phyloP scores from a whole-genome alignment of 768 basidiomycete species.

The Chalciporus pseudorubinellus region DNA sequence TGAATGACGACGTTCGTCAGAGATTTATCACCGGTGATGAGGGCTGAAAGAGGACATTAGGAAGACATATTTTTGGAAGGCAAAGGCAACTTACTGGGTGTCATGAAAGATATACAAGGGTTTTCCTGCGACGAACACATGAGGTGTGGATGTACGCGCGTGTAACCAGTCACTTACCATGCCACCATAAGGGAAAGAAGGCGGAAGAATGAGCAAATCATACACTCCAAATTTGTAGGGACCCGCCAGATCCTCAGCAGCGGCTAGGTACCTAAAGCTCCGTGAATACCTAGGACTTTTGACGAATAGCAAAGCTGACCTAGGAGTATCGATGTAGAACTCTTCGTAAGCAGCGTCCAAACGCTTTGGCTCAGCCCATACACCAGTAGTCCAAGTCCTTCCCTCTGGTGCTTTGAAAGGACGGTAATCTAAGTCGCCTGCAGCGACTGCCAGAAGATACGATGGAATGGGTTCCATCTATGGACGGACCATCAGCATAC shows the following conservation, averaged over 20 bases:
- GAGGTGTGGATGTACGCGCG: neutral
- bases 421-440: constrained; percentile 76
- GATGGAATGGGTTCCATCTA: constrained; percentile 85
- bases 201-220: constrained; percentile 84
- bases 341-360: constrained; percentile 81
- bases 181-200: constrained; percentile 91
- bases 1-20: constrained; percentile 89
- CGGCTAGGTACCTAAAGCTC: constrained; percentile 75
- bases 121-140: constrained; percentile 61
- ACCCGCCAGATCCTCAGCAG: constrained; percentile 67
- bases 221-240: constrained; percentile 86
- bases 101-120: constrained; percentile 82
- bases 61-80: neutral
- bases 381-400: constrained; percentile 75
- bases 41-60: constrained; percentile 40
- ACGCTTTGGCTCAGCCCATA: constrained; percentile 89
- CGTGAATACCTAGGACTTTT: rapidly evolving
- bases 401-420: constrained; percentile 58
- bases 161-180: constrained; percentile 47
- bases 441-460: constrained; percentile 90
- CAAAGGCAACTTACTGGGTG: constrained; percentile 58
- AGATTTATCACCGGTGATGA: constrained; percentile 83
- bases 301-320: constrained; percentile 36
- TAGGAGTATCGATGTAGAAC: constrained; percentile 82
- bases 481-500: neutral